Evolutionary conservation across 164 flowering plant genomes (phyloP).

Genomic region (Umbilicus rupestris): DNA sequence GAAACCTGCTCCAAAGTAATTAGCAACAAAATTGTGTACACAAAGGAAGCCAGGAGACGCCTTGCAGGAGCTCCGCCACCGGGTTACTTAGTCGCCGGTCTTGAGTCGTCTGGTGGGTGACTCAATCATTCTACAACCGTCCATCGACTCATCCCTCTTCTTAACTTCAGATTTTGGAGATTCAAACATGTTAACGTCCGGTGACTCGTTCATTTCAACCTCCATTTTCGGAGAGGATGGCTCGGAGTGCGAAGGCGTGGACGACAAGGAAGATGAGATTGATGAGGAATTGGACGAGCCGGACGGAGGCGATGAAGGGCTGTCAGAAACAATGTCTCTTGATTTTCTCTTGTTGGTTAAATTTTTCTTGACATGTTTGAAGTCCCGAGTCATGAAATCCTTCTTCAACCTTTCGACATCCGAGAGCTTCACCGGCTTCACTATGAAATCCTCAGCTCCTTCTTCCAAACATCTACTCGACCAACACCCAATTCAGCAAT

Average conservation of each 20-base stretch:
- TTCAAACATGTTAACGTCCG: background rate
- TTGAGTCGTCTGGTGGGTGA: conserved; percentile 36
- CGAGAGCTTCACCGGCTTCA: conserved; percentile 57
- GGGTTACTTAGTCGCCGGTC: conserved; percentile 4
- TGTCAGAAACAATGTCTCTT: conserved; percentile 21
- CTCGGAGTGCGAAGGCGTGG: conserved; percentile 17
- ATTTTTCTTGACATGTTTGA: conserved; percentile 8
- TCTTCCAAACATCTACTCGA: conserved; percentile 53
- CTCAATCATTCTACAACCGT: conserved; percentile 9
- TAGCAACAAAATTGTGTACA: conserved; percentile 4
- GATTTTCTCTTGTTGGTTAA: conserved; percentile 37
- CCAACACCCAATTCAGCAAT: background rate
- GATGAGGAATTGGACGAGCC: conserved; percentile 16
- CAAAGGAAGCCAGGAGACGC: background rate
- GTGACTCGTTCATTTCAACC: background rate
- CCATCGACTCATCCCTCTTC: background rate
- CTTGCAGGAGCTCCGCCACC: background rate
- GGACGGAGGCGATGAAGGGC: conserved; percentile 21
- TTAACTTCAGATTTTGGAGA: background rate
- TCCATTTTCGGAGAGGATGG: conserved; percentile 24
- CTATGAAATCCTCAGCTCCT: conserved; percentile 64
- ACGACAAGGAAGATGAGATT: conserved; percentile 10
- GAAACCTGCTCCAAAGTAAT: background rate
- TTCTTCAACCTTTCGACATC: conserved; percentile 42
- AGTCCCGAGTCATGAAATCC: conserved; percentile 36